Conservation (phyloP, 2,329 filamentous ascomycete genomes). For the Trichoderma afroharzianum region DNA sequence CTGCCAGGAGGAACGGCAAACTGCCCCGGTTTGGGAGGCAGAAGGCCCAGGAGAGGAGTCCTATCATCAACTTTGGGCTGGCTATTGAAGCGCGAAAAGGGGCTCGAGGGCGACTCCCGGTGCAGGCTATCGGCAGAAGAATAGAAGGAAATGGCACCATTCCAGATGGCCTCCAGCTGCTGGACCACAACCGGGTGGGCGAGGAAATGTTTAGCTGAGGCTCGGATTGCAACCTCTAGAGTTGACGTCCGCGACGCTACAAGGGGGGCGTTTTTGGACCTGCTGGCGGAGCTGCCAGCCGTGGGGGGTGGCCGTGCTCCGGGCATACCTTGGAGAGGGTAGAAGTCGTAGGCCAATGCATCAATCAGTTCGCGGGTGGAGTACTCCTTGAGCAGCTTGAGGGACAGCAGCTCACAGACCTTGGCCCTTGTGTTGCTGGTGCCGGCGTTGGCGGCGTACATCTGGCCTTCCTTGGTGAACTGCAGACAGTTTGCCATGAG, state of each 20-base stretch:
- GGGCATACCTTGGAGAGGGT: constrained; percentile 78
- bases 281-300: constrained; percentile 33
- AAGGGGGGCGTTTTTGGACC: constrained; percentile 45
- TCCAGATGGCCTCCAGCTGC: constrained; percentile 96
- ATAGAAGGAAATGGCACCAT: constrained; percentile 90
- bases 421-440: constrained; percentile 79
- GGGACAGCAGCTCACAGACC: constrained; percentile 85
- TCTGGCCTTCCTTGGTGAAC: constrained; percentile 81
- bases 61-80: constrained; percentile 40
- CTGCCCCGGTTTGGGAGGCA: constrained; percentile 30
- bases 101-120: constrained; percentile 43
- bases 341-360: constrained; percentile 91
- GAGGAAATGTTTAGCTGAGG: constrained; percentile 87
- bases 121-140: constrained; percentile 83
- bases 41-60: constrained; percentile 49
- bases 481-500: constrained; percentile 92
- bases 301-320: constrained; percentile 40
- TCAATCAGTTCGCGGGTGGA: constrained; percentile 87
- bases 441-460: constrained; percentile 79
- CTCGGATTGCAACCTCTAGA: constrained; percentile 87
- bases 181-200: constrained; percentile 89
- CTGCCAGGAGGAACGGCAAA: constrained; percentile 47
- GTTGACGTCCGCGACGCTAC: constrained; percentile 78
- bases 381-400: constrained; percentile 87
- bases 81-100: constrained; percentile 24